Percentiles rank a stretch among this genome's conserved stretches.
phyloP scores from a whole-genome alignment of 306 rosid genomes.

The Chamaecrista fasciculata region DNA sequence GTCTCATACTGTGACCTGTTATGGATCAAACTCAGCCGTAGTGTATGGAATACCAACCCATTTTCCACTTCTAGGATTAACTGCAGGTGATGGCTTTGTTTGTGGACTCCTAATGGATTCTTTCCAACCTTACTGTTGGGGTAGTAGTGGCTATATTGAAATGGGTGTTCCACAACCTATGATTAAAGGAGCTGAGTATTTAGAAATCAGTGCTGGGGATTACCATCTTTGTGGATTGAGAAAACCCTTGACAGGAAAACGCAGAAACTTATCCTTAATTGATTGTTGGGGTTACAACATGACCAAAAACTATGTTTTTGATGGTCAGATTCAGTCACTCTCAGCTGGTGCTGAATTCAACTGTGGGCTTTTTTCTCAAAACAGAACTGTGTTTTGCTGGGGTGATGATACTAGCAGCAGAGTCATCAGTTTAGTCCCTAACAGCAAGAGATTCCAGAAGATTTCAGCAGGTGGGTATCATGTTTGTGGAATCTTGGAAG shows the following conservation, averaged over 20 bases:
- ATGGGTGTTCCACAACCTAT: conserved; percentile 93
- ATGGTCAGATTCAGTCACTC: conserved; percentile 70
- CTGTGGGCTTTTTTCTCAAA: conserved; percentile 83
- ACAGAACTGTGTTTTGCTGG: conserved; percentile 85
- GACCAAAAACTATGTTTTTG: conserved; percentile 71
- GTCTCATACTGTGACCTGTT: conserved; percentile 75
- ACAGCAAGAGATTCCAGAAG: conserved; percentile 56
- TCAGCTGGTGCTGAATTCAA: conserved; percentile 87
- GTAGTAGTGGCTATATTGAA: conserved; percentile 63
- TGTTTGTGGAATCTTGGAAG: conserved; percentile 85
- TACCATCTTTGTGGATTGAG: conserved; percentile 81
- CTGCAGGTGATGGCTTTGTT: conserved; percentile 85
- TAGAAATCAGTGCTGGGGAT: conserved; percentile 94
- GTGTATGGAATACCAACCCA: conserved; percentile 67
- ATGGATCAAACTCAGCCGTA: conserved; percentile 79
- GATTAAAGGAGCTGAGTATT: conserved; percentile 58
- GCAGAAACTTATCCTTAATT: conserved; percentile 57
- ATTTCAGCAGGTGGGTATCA: conserved; percentile 84
- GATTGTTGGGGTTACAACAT: conserved; percentile 99
- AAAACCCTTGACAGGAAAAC: conserved; percentile 58
- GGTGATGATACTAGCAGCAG: conserved; percentile 77
- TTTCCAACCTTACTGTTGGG: conserved; percentile 93
- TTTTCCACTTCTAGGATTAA: conserved; percentile 68
- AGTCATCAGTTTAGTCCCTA: conserved; percentile 57
- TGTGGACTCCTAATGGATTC: conserved; percentile 87